Evolutionary conservation across 805 yeast genomes (phyloP), one percentile per base, ranked within the genome.

Genomic region (Wickerhamiella qilinensis): DNA sequence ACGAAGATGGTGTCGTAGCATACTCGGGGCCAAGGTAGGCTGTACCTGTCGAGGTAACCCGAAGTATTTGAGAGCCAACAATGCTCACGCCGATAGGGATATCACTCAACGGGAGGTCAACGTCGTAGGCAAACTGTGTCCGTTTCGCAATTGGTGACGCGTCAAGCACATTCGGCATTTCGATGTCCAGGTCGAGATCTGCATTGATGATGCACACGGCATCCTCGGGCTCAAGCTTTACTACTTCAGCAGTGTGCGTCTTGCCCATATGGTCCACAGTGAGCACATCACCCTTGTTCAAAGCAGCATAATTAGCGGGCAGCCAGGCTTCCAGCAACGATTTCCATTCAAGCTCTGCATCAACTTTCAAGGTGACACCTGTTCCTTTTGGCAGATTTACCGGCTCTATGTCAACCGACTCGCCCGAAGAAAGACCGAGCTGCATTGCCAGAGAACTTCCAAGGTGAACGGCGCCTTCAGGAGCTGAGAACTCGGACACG

Each of bases 161-260:
- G 12, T 24, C 27, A 9, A 24, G 8, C 17, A 8, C 15, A 12
- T 30, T 20, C 7, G 38, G 29, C 3, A 42, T 38, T 11, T 43
- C 45, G 5, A 54, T 43, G 3, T 58, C 57, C 20, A 74, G 55
- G 5, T 58, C 63, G 20, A 71, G 55, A 46, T 74, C 79, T 0
- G 79, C 70, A 43, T 74, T 77, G 1, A 75, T 63, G 20, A 74
- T 66, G 33, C 73, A 63, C 1, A 68, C 72, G 0, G 69, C 64
- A 5, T 46, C 53, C 22, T 46, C 57, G 38, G 63, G 65, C 37
- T 64, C 58, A 17, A 68, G 49, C 4, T 57, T 56, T 18, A 63
- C 68, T 11, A 73, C 65, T 14, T 48, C 41, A 27, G 53, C 43
- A 5, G 41, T 21, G 6, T 43, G 41, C n/a, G 33, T 36, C n/a